Evolutionary conservation across 139 green algal genomes (phyloP), one percentile per base, ranked within the genome.

Genomic region (Tetratostichococcus sp.): DNA sequence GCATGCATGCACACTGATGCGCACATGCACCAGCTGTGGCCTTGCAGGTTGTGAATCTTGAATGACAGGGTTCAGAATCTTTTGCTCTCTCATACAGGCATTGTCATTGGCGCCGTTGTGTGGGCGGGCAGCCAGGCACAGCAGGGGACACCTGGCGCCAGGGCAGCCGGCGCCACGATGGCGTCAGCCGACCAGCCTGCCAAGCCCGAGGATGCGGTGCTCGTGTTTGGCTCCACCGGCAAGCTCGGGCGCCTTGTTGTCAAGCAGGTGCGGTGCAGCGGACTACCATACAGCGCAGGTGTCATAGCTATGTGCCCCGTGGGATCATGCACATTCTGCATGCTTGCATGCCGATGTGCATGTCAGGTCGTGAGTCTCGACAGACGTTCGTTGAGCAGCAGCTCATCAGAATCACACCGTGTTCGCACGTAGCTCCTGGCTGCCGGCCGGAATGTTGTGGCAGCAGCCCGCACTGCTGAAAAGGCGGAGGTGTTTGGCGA

Each of bases 181-280:
- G 34, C 16, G 25, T 30, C 72, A 30, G 59, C 71, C 5, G 32
- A 67, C 1, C 69, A 73, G 6, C 79, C 72, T 70, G 25, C 79
- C 50, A 62, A 81, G 1, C 79, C 88, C 0, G 69, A 93, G 70
- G 83, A 94, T 74, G 90, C 92, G 0, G 87, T 96, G 39, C 77
- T 97, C 8, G 91, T 97, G 21, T 85, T 97, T 68, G 92, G 92
- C 14, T 84, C 87, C 3, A 89, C 82, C 5, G 92, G 92, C 33
- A 85, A 87, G 19, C 69, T 89, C 42, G 92, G 92, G 1, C 75
- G 83, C 17, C 50, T 75, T 19, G 68, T 96, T 2, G 86, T 96
- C 1, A 32, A 85, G 28, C 35, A 86, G 81, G 86, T 96, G 67
- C 22, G 11, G 39, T 21, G n/a, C n/a, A n/a, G n/a, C n/a, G n/a